Evolutionary conservation across 306 rosid genomes (phyloP).

Genomic region (Glycine soja): DNA sequence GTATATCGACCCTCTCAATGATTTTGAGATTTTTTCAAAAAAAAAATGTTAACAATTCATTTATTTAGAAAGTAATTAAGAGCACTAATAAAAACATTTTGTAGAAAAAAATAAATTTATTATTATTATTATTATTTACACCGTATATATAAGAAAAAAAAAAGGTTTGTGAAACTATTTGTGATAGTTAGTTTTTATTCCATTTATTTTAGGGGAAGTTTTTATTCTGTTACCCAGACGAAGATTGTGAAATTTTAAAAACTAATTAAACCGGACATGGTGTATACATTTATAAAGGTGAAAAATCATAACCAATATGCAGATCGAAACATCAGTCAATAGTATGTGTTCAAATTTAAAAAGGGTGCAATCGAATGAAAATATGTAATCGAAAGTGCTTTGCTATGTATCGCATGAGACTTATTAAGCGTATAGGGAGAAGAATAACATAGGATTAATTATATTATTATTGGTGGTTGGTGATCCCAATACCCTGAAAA

Average conservation of each 20-base stretch:
- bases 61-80: no score
- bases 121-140: no score
- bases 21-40: no score
- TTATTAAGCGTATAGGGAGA: not conserved
- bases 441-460: not conserved
- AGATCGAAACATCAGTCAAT: not conserved
- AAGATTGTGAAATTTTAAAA: not conserved
- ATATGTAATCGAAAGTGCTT: not conserved
- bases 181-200: no score
- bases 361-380: not conserved
- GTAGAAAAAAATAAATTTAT: no score
- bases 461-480: conserved; percentile 12
- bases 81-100: no score
- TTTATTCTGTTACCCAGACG: no score
- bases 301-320: not conserved
- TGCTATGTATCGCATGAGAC: not conserved
- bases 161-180: no score
- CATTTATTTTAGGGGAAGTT: no score
- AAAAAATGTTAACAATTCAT: no score
- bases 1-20: no score
- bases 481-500: conserved; percentile 55
- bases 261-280: not conserved
- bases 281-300: not conserved
- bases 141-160: no score
- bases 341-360: not conserved